phyloP scores from a whole-genome alignment of 441 rosid genomes.

The Jatropha podagrica region DNA sequence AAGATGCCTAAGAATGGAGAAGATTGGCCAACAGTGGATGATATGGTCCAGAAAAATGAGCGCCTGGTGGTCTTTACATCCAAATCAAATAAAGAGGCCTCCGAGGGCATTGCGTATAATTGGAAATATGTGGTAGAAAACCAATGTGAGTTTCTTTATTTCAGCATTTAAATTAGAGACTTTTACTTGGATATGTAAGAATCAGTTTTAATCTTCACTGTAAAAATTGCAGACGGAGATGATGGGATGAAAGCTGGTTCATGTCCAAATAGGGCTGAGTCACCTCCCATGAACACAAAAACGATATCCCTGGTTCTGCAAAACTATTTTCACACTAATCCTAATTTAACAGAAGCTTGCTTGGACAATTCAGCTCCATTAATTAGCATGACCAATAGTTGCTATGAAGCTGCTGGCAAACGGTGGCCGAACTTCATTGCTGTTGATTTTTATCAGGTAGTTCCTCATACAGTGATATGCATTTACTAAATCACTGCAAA shows the following conservation, averaged over 20 bases:
- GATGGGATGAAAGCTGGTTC: constrained; percentile 68
- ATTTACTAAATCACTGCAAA: neutral
- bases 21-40: constrained; percentile 94
- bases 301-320: constrained; percentile 62
- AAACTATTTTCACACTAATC: constrained; percentile 68
- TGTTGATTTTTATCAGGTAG: constrained; percentile 87
- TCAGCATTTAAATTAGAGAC: neutral
- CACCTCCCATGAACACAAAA: constrained; percentile 60
- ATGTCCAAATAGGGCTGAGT: constrained; percentile 70
- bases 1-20: constrained; percentile 80
- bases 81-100: constrained; percentile 64
- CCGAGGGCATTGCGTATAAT: constrained; percentile 84
- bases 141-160: constrained; percentile 51
- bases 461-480: constrained; percentile 4
- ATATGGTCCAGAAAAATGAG: constrained; percentile 79
- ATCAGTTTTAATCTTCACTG: constrained; percentile 6
- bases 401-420: constrained; percentile 71
- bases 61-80: constrained; percentile 90
- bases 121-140: constrained; percentile 91
- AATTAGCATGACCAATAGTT: constrained; percentile 60
- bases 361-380: constrained; percentile 75
- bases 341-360: constrained; percentile 58
- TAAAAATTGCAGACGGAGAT: constrained; percentile 68
- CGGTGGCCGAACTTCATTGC: constrained; percentile 99
- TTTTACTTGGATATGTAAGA: neutral